Evolutionary conservation across 345 rosid species (phyloP), one percentile per base, ranked within the genome.

Genomic region (Dipteronia sinensis): DNA sequence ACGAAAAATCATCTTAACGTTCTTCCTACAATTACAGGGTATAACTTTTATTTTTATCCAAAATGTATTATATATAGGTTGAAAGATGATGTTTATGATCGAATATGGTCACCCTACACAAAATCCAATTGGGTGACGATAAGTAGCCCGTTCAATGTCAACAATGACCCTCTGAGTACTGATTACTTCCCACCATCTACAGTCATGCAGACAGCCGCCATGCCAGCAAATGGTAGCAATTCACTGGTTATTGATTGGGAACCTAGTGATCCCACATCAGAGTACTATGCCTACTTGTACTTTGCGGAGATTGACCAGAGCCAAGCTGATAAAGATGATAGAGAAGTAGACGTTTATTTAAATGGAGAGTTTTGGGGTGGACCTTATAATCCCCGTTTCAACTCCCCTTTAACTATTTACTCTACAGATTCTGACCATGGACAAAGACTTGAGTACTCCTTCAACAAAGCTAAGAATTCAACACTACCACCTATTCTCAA

Each of bases 61-160:
- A 31, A 10, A 1, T 49, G 2, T 8, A 17, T n/a, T 2, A 4
- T 31, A 34, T 34, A 34, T 73, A 84, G 92, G 86, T 89, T 76
- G 67, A 38, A 75, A 9, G 78, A 86, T 23, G 89, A 89, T 59
- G 69, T 75, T 0, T 83, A 44, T 8, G 92, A 89, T 8, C 70
- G 89, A 34, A 62, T 82, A 3, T 89, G 92, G 87, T 2, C 3
- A 17, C 79, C 87, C 19, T 65, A 20, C 6, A 78, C 46, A 42
- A 42, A 2, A 15, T 55, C 23, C 25, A 0, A 29, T 1, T 76
- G 75, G 69, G 71, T 47, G 19, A 76, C 46, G 2, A 73, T 77
- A 27, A 20, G 10, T n/a, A 61, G 79, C 3, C 6, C 51, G 3
- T 42, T 76, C 10, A 1, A 8, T 7, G 2, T 8, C 10, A 25